Evolutionary conservation across 2,329 filamentous ascomycete genomes (phyloP), one percentile per base, ranked within the genome.

Genomic region (Sporothrix luriei): DNA sequence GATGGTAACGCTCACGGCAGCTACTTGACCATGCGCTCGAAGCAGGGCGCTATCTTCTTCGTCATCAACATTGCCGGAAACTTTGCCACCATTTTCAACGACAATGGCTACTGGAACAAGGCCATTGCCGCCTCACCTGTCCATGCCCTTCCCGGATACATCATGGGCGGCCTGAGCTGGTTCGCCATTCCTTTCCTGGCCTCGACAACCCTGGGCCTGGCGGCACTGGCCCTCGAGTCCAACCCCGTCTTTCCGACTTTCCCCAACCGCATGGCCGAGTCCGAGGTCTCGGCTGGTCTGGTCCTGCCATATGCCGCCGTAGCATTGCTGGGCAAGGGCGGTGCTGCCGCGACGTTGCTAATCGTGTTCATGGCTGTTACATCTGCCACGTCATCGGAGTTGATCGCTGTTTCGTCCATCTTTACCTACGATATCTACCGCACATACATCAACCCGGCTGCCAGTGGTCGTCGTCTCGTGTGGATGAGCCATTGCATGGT

Each of bases 301-400:
- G 93, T 94, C 0, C 84, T 97, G 0, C 94, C 93, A 0, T 93
- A 94, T 70, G 93, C 92, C 0, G 91, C 94, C 0, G 91, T 96
- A 4, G 92, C 91, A 0, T 80, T 97, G 10, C 85, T 97, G 7
- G 94, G 93, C 0, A 89, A 89, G 74, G 91, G 92, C 3, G 93
- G 93, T 64, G 93, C 93, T 0, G 87, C 89, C 1, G 91, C 88
- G 0, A 93, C 91, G 0, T 84, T 96, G 1, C 81, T 97, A 13
- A 88, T 97, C 73, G 85, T 96, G 68, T 96, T 97, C 82, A 92
- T 97, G 88, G 93, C 94, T 26, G 93, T 97, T 26, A 97, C 93
- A 0, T 92, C 88, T 1, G 91, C 93, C 0, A 91, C 91, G 73
- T 94, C 90, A 1, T 90, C 92, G 0, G 91, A 97, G 77, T 82